These are phyloP conservation scores for Cytospora leucostoma DNA, from an alignment of 2,329 filamentous ascomycete species.

Conservation along the genomic window DNA sequence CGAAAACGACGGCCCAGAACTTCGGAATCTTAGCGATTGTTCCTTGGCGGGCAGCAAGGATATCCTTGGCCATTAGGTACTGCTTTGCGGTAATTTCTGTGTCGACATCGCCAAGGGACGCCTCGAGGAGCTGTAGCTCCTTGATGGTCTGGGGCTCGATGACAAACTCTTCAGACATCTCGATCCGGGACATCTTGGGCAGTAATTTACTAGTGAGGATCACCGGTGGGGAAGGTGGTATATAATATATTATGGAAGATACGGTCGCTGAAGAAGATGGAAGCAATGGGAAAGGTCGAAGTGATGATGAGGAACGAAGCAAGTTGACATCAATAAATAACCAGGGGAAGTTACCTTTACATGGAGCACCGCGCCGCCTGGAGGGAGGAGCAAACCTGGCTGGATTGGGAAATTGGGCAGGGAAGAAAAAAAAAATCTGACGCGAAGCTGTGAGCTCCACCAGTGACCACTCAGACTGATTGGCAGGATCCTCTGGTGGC, in stretches of 20 bases:
- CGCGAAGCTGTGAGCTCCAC: slow-evolving; percentile 12
- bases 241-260: background rate
- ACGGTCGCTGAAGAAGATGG: background rate
- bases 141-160: slow-evolving; percentile 38
- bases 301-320: background rate
- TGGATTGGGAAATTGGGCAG: slow-evolving; percentile 13
- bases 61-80: slow-evolving; percentile 36
- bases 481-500: slow-evolving; percentile 16
- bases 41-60: slow-evolving; percentile 60
- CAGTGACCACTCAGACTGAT: background rate
- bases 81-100: slow-evolving; percentile 38
- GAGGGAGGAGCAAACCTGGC: background rate
- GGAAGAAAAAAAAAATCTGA: slow-evolving; percentile 23
- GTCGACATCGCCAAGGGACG: slow-evolving; percentile 37
- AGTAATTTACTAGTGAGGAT: slow-evolving; percentile 51
- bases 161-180: slow-evolving; percentile 32
- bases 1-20: slow-evolving; percentile 71
- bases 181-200: slow-evolving; percentile 9
- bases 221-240: background rate
- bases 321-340: slow-evolving; percentile 20
- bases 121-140: slow-evolving; percentile 38
- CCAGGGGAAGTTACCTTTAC: slow-evolving; percentile 9
- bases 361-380: slow-evolving; percentile 14
- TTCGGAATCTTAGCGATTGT: slow-evolving; percentile 60
- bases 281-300: background rate